Evolutionary conservation across 2,329 filamentous ascomycete species (phyloP), one percentile per base, ranked within the genome.

Genomic region (Juglanconis juglandina): DNA sequence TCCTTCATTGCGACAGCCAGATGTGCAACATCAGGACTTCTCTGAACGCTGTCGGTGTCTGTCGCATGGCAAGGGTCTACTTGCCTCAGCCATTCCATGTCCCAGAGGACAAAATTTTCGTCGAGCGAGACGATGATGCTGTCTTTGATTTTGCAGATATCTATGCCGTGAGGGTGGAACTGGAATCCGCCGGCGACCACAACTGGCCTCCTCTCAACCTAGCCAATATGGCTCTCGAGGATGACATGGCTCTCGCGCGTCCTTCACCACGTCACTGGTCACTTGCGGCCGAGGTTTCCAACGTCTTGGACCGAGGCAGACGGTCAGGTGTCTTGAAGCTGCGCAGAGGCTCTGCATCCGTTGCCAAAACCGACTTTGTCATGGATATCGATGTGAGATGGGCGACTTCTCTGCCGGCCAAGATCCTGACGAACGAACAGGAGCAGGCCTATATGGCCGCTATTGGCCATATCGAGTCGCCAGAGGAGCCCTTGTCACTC

Each of bases 1-100:
- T 82, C 6, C 69, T 86, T 60, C 77, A 83, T 66, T 81, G 81
- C 64, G 78, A 83, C 66, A 83, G 78, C 63, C 81, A 85, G 66
- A 70, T 79, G 8, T 85, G 83, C 71, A 77, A 77, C 48, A 72
- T 86, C 63, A 79, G 75, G 55, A 73, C 81, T 3, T 81, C 78
- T 66, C 78, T 79, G 64, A 80, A 81, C 42, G 72, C 78, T 2
- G 73, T 76, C 54, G 78, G 76, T 34, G 75, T 76, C 53, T 75
- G 78, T 49, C 75, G 73, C 35, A 76, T 81, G 60, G 78, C 80
- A 11, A 76, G 79, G 51, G 72, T 85, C 33, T 76, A 79, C 64
- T 67, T 83, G 51, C 73, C 76, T 35, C 70, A 72, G 30, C 80
- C 83, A 1, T 85, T 86, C 62, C 75, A 76, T 42, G 73, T 86